phyloP scores from a whole-genome alignment of 2,329 filamentous ascomycete species.

The Fusarium poae region DNA sequence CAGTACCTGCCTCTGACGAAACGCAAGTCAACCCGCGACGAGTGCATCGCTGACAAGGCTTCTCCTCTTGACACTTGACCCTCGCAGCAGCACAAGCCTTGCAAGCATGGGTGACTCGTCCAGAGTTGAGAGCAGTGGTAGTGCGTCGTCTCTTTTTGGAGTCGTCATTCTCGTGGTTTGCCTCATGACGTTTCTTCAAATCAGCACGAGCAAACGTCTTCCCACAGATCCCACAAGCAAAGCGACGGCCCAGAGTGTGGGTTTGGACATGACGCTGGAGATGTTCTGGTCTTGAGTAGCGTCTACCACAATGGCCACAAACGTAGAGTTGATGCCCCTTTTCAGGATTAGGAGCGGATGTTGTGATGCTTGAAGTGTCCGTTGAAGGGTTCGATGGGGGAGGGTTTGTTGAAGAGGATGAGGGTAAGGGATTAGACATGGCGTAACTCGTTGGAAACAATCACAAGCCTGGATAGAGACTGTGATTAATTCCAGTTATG shows the following conservation, averaged over 20 bases:
- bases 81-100: constrained; percentile 64
- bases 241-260: constrained; percentile 64
- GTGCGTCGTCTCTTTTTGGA: constrained; percentile 63
- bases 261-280: constrained; percentile 66
- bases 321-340: constrained; percentile 58
- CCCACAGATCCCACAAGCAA: constrained; percentile 63
- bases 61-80: constrained; percentile 68
- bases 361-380: neutral
- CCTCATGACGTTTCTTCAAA: constrained; percentile 65
- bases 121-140: constrained; percentile 59
- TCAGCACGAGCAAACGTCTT: constrained; percentile 68
- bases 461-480: constrained; percentile 10
- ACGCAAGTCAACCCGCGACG: constrained; percentile 62
- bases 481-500: constrained; percentile 42
- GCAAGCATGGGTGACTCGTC: constrained; percentile 67
- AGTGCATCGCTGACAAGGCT: constrained; percentile 66
- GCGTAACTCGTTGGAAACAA: constrained; percentile 26
- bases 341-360: constrained; percentile 41
- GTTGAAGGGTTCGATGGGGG: constrained; percentile 15
- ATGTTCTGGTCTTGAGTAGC: constrained; percentile 67
- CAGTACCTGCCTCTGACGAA: constrained; percentile 54
- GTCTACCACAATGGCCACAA: constrained; percentile 64
- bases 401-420: constrained; percentile 33
- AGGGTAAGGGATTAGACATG: constrained; percentile 52
- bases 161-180: constrained; percentile 64